Conservation (phyloP, 176 grass and related monocot genomes). For the Oryza glumipatula region DNA sequence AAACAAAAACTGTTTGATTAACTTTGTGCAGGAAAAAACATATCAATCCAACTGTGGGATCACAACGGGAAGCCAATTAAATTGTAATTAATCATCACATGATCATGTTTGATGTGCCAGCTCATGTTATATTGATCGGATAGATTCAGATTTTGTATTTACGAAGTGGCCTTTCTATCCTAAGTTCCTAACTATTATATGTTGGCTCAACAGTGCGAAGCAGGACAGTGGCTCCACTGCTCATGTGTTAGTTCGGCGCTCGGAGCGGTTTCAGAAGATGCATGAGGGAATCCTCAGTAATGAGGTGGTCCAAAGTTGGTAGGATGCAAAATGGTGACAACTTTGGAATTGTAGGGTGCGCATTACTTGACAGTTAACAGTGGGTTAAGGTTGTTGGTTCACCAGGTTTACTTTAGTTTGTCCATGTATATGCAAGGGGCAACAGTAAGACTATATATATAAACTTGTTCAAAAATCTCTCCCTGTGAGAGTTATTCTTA, state of each 20-base stretch:
- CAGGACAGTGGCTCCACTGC: slow-evolving; percentile 57
- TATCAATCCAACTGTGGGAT: background rate
- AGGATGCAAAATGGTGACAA: slow-evolving; percentile 36
- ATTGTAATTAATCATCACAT: background rate
- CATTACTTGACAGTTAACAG: background rate
- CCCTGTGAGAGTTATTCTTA: background rate
- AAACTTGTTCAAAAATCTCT: background rate
- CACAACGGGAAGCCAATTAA: background rate
- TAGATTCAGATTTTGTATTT: background rate
- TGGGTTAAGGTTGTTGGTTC: background rate
- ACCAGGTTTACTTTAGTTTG: background rate
- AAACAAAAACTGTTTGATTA: background rate
- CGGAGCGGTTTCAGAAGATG: slow-evolving; percentile 52
- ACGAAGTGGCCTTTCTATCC: background rate
- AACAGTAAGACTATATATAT: background rate
- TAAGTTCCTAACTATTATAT: slow-evolving; percentile 31
- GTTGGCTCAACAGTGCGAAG: slow-evolving; percentile 57
- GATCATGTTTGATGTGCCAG: background rate
- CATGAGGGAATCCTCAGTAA: slow-evolving; percentile 31
- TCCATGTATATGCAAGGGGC: slow-evolving; percentile 12
- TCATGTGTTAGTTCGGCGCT: slow-evolving; percentile 49
- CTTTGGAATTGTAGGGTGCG: background rate
- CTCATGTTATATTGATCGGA: background rate
- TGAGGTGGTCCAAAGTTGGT: slow-evolving; percentile 14
- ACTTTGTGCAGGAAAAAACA: background rate